Conservation (phyloP, 1,284 basidiomycete genomes). For the Xerocomus nothofagi region DNA sequence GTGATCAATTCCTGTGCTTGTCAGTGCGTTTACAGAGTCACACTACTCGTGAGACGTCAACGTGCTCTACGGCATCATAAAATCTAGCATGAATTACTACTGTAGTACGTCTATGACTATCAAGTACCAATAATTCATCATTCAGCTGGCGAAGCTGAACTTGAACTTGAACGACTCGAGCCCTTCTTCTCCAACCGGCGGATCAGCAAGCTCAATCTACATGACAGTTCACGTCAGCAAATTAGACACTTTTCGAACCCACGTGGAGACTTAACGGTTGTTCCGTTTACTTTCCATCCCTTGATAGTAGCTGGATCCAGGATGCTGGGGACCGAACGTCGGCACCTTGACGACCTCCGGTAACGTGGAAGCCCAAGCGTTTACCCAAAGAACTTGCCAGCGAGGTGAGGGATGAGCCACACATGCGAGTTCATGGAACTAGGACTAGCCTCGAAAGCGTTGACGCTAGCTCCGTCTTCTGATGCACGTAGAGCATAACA, state of each 20-base stretch:
- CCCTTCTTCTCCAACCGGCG: not conserved
- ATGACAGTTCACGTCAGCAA: not conserved
- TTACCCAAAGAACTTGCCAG: not conserved
- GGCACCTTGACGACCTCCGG: not conserved
- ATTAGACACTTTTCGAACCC: not conserved
- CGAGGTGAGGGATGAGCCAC: constrained; percentile 4
- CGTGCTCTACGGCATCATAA: no score
- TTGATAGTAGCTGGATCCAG: not conserved
- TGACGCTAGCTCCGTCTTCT: not conserved
- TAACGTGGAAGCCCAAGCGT: not conserved
- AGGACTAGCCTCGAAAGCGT: not conserved
- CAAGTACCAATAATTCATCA: no score
- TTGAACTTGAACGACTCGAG: constrained; percentile 7
- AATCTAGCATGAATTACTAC: no score
- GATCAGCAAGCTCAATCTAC: constrained; percentile 2
- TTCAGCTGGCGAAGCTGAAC: not conserved
- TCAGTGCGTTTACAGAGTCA: no score
- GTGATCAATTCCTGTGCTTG: no score
- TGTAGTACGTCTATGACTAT: no score
- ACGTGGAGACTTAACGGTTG: not conserved
- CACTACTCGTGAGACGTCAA: no score
- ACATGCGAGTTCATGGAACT: constrained; percentile 1
- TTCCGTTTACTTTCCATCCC: not conserved
- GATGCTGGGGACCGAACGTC: not conserved
- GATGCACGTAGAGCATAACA: not conserved